Conservation (phyloP, 2,329 filamentous ascomycete genomes). For the Talaromyces sp. region DNA sequence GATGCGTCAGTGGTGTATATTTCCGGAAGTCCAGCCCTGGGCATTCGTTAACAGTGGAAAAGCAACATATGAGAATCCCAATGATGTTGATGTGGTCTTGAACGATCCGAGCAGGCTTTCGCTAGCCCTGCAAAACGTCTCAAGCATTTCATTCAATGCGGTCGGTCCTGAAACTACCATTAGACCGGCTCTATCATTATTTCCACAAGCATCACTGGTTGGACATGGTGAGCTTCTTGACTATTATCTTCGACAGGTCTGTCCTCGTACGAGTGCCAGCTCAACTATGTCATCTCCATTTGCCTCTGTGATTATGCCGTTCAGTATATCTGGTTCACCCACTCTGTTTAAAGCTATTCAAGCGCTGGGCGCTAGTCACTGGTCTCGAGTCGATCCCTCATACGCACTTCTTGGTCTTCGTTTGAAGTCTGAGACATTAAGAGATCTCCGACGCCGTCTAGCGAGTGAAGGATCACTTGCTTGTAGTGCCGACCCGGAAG, state of each 20-base stretch:
- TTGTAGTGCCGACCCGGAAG: constrained; percentile 36
- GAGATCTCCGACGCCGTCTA: constrained; percentile 39
- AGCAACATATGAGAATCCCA: constrained; percentile 31
- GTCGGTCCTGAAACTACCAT: constrained; percentile 8
- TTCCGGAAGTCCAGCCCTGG: constrained; percentile 33
- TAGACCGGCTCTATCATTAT: constrained; percentile 26
- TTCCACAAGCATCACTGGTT: constrained; percentile 33
- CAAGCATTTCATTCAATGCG: background rate
- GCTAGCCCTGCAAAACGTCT: constrained; percentile 3
- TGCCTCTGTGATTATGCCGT: constrained; percentile 43
- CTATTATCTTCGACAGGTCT: constrained; percentile 45
- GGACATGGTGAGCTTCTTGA: constrained; percentile 39
- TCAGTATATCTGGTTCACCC: constrained; percentile 42
- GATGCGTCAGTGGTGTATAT: constrained; percentile 29
- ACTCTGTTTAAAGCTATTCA: constrained; percentile 42
- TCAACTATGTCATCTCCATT: constrained; percentile 40
- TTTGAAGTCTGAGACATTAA: constrained; percentile 42
- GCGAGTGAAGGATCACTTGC: constrained; percentile 29
- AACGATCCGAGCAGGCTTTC: constrained; percentile 25
- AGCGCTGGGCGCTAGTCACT: constrained; percentile 44
- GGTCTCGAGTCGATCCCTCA: constrained; percentile 33
- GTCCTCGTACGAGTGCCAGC: constrained; percentile 45
- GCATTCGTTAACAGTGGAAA: constrained; percentile 37
- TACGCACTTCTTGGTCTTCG: constrained; percentile 39
- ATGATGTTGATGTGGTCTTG: constrained; percentile 28